Conservation (phyloP, 805 yeast species). For the Suhomyces pyralidae region DNA sequence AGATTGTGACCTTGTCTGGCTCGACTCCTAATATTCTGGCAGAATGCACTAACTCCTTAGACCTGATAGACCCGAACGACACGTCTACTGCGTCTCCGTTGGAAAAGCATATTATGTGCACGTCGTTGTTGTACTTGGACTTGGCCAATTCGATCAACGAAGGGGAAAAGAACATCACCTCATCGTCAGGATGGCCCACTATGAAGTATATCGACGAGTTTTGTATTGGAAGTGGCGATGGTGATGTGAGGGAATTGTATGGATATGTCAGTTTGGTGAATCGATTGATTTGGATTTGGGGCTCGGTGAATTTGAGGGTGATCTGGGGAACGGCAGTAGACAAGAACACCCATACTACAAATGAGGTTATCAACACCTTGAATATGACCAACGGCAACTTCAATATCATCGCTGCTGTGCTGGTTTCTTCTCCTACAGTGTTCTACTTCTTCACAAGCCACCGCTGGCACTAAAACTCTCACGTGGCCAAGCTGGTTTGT, state of each 20-base stretch:
- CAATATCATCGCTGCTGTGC: constrained; percentile 5
- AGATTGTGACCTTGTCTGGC: constrained; percentile 39
- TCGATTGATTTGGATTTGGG: constrained; percentile 24
- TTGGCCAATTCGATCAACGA: constrained; percentile 52
- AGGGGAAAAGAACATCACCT: constrained; percentile 95
- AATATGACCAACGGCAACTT: constrained; percentile 7
- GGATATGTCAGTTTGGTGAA: constrained; percentile 28
- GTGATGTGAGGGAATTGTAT: constrained; percentile 34
- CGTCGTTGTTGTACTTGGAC: constrained; percentile 45
- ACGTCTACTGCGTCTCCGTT: constrained; percentile 64
- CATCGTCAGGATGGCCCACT: constrained; percentile 98
- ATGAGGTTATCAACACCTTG: constrained; percentile 22
- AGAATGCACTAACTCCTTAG: constrained; percentile 55
- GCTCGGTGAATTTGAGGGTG: constrained; percentile 24
- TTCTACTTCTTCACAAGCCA: background rate
- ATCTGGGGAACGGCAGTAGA: constrained; percentile 42
- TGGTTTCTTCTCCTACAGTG: background rate
- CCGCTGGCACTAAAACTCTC: background rate
- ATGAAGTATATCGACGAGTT: constrained; percentile 47
- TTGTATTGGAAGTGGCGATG: constrained; percentile 29
- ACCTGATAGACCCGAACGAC: constrained; percentile 65
- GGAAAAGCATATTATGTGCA: constrained; percentile 68
- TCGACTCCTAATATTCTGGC: constrained; percentile 53
- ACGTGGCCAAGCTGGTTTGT: background rate
- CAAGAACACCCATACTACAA: constrained; percentile 35